phyloP scores from a whole-genome alignment of 2,329 filamentous ascomycete genomes.

The Aspergillus intermedius region DNA sequence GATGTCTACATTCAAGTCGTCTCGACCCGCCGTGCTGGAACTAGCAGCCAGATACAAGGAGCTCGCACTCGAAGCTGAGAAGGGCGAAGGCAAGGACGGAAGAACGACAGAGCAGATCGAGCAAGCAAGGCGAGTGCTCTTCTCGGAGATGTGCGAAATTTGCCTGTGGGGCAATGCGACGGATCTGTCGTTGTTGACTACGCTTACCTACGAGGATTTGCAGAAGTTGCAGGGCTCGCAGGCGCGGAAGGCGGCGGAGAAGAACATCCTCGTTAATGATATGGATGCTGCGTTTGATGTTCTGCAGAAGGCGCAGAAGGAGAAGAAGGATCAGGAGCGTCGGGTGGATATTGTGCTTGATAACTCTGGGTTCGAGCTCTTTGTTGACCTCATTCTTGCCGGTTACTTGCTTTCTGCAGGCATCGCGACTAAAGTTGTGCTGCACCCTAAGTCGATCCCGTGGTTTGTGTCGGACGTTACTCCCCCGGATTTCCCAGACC shows the following conservation, averaged over 20 bases:
- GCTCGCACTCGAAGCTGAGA: constrained; percentile 61
- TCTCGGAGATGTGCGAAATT: constrained; percentile 90
- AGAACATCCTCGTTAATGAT: constrained; percentile 89
- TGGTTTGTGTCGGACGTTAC: constrained; percentile 98
- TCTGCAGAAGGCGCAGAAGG: constrained; percentile 58
- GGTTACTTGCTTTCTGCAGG: constrained; percentile 81
- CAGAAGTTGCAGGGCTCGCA: constrained; percentile 89
- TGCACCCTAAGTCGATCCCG: constrained; percentile 90
- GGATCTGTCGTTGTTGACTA: constrained; percentile 83
- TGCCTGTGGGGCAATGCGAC: constrained; percentile 97
- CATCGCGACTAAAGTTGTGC: constrained; percentile 76
- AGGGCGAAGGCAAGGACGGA: constrained; percentile 39
- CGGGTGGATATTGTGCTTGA: constrained; percentile 92
- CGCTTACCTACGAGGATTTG: constrained; percentile 88
- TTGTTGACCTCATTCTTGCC: constrained; percentile 85
- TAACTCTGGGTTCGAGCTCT: constrained; percentile 95
- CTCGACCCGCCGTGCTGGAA: constrained; percentile 76
- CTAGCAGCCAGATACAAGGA: constrained; percentile 72
- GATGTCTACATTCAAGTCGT: constrained; percentile 85
- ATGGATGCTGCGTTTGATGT: constrained; percentile 64
- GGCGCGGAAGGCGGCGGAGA: constrained; percentile 77
- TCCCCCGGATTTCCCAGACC: constrained; percentile 73
- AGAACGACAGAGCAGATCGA: constrained; percentile 44
- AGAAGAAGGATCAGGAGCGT: constrained; percentile 57
- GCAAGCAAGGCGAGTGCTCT: constrained; percentile 69